A percentile compares a stretch with the other conserved stretches of the same genome.
These are phyloP conservation scores for Ophiostoma tasmaniense DNA, from an alignment of 2,329 filamentous ascomycete genomes.

Conservation along the genomic window DNA sequence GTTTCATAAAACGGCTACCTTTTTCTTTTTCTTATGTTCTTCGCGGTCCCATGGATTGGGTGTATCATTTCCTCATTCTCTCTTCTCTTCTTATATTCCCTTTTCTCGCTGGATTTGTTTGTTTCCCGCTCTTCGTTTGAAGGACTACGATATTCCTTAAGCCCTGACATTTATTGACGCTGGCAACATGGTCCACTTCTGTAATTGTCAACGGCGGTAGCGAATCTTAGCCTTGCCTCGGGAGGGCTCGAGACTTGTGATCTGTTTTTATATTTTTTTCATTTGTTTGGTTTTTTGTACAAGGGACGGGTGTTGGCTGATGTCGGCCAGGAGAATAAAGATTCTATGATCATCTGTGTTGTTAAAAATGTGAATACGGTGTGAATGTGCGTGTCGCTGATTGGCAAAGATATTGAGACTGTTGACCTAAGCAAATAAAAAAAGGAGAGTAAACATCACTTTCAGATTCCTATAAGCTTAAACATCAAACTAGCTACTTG, in stretches of 20 bases:
- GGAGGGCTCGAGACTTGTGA: not conserved
- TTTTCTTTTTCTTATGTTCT: not conserved
- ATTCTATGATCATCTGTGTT: not conserved
- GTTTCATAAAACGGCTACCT: not conserved
- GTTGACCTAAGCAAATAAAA: too few relatives aligned
- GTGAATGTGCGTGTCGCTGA: not conserved
- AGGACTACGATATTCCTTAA: constrained; percentile 11
- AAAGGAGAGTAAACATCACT: too few relatives aligned
- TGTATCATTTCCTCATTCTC: constrained; percentile 6
- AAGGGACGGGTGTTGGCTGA: not conserved
- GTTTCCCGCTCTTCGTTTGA: not conserved
- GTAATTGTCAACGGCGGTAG: not conserved
- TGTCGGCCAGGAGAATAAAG: not conserved
- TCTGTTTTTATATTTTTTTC: not conserved
- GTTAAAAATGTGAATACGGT: too few relatives aligned
- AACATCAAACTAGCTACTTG: not conserved
- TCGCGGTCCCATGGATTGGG: not conserved
- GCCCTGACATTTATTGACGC: not conserved
- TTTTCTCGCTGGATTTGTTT: not conserved
- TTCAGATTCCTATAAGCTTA: not conserved
- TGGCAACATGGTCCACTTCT: not conserved
- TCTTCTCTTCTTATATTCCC: not conserved
- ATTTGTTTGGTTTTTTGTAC: constrained; percentile 6
- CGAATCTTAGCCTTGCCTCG: not conserved
- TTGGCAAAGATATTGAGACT: not conserved